Evolutionary conservation across 441 rosid species (phyloP).

Genomic region (Adansonia grandidieri): DNA sequence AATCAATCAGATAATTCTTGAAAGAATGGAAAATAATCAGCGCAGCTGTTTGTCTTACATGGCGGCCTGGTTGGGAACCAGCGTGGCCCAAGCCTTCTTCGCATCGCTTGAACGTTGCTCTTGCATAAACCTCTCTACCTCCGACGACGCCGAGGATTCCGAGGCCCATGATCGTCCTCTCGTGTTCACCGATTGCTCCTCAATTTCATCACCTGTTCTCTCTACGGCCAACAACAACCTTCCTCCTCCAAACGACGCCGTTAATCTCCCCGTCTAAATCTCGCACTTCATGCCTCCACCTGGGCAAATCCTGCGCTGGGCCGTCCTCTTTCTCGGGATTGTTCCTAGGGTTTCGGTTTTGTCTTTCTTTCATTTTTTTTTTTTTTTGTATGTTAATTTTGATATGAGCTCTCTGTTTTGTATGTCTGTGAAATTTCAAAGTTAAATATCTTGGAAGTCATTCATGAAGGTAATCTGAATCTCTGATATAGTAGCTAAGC

Average conservation of each 20-base stretch:
- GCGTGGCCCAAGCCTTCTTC: constrained; percentile 48
- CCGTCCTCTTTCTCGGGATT: neutral
- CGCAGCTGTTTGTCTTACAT: constrained; percentile 34
- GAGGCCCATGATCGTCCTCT: constrained; percentile 43
- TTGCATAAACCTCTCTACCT: constrained; percentile 48
- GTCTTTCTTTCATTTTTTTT: neutral
- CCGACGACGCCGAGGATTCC: constrained; percentile 45
- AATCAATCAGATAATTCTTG: neutral
- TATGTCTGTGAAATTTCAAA: no score
- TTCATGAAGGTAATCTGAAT: no score
- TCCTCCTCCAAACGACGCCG: constrained; percentile 17
- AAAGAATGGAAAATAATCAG: constrained; percentile 15
- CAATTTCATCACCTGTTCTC: constrained; percentile 18
- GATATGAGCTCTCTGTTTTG: neutral
- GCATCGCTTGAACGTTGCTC: constrained; percentile 51
- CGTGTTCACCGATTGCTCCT: constrained; percentile 34
- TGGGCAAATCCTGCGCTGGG: neutral
- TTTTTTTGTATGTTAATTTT: neutral
- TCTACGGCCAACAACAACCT: neutral
- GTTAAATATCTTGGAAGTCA: no score
- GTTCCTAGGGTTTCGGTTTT: neutral
- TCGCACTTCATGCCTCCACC: no score
- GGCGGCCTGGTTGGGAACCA: constrained; percentile 47
- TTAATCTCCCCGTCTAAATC: constrained; percentile 17
- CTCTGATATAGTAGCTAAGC: no score